Evolutionary conservation across 805 yeast genomes (phyloP).

Genomic region (Hanseniaspora clermontiae): DNA sequence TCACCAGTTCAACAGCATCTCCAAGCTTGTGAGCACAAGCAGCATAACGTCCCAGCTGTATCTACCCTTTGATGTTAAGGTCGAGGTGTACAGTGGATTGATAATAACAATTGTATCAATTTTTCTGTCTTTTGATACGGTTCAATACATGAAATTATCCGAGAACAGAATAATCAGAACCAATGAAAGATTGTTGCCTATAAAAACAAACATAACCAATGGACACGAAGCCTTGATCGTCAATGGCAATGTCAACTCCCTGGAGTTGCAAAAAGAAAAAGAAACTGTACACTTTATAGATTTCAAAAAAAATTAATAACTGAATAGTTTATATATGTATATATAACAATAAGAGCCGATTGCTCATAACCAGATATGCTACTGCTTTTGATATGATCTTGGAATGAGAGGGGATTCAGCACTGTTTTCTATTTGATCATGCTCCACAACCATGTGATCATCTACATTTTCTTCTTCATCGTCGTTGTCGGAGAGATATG

Average conservation of each 20-base stretch:
- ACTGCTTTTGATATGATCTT: background rate
- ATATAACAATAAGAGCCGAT: constrained; percentile 15
- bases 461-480: background rate
- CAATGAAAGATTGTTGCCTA: constrained; percentile 23
- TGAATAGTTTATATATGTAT: constrained; percentile 5
- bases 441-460: background rate
- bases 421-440: background rate
- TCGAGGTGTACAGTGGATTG: constrained; percentile 22
- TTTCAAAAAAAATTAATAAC: constrained; percentile 20
- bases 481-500: background rate
- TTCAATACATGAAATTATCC: constrained; percentile 19
- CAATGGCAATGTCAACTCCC: constrained; percentile 19
- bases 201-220: constrained; percentile 24
- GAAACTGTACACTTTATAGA: constrained; percentile 24
- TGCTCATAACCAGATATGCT: background rate
- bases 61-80: constrained; percentile 24
- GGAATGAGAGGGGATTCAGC: background rate
- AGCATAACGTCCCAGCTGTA: background rate
- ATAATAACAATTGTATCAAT: constrained; percentile 20
- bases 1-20: constrained; percentile 25
- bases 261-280: constrained; percentile 23
- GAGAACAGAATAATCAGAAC: constrained; percentile 14
- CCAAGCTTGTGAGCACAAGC: constrained; percentile 13
- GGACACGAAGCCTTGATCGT: constrained; percentile 10
- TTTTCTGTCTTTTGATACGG: constrained; percentile 22